phyloP scores from a whole-genome alignment of 768 basidiomycete species.

The Scleroderma bovista region DNA sequence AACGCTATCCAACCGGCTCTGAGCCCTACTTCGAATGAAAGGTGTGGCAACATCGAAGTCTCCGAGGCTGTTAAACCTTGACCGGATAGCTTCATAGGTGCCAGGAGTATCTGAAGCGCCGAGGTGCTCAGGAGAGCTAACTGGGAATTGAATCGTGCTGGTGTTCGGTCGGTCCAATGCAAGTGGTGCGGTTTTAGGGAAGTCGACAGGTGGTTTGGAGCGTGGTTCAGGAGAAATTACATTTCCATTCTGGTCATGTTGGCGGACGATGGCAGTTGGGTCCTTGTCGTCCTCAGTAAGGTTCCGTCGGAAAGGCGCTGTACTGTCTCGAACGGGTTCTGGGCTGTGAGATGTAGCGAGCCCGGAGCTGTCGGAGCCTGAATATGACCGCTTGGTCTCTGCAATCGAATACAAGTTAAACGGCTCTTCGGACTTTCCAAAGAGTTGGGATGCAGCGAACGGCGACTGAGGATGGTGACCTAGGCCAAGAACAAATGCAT shows the following conservation, averaged over 20 bases:
- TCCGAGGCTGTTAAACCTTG: slow-evolving; percentile 65
- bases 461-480: slow-evolving; percentile 73
- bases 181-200: slow-evolving; percentile 50
- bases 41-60: slow-evolving; percentile 72
- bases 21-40: slow-evolving; percentile 80
- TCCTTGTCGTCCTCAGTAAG: slow-evolving; percentile 75
- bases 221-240: slow-evolving; percentile 34
- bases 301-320: slow-evolving; percentile 72
- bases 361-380: slow-evolving; percentile 51
- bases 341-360: slow-evolving; percentile 45
- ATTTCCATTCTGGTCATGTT: slow-evolving; percentile 17
- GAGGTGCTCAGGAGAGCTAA: slow-evolving; percentile 68
- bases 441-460: slow-evolving; percentile 81
- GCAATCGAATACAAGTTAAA: slow-evolving; percentile 82
- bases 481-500: slow-evolving; percentile 32
- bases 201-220: slow-evolving; percentile 50
- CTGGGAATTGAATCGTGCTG: slow-evolving; percentile 78
- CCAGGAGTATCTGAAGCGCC: slow-evolving; percentile 50
- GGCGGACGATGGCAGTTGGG: slow-evolving; percentile 38
- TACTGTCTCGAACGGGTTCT: slow-evolving; percentile 48
- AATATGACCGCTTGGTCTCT: slow-evolving; percentile 55
- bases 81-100: slow-evolving; percentile 43
- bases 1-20: slow-evolving; percentile 64
- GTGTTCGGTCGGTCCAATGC: slow-evolving; percentile 41
- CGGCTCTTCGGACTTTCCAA: slow-evolving; percentile 71